Evolutionary conservation across 179 eudicot species (phyloP).

Genomic region (Nepenthes alata): DNA sequence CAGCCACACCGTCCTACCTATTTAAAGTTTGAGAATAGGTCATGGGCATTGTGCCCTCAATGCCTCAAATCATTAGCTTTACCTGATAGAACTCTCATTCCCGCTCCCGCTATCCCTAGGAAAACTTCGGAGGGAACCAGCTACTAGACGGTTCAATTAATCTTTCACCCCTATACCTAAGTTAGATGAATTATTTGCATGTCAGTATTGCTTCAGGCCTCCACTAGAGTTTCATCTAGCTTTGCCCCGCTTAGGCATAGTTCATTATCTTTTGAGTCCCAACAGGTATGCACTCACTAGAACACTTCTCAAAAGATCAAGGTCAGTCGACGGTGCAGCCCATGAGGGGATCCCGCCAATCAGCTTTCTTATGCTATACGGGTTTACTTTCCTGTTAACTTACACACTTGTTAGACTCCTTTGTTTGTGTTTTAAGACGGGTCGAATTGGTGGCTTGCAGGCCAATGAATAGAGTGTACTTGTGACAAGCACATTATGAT

Average conservation of each 20-base stretch:
- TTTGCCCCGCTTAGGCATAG: too few species aligned
- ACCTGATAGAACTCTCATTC: neutral
- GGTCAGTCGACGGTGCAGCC: neutral
- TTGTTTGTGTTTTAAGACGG: too few species aligned
- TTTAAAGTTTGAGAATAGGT: slow-evolving; percentile 2
- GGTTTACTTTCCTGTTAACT: neutral
- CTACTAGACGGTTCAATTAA: neutral
- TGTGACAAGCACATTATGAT: too few species aligned
- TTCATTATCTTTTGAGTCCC: too few species aligned
- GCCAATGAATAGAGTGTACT: too few species aligned
- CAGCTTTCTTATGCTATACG: neutral
- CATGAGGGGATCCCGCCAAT: neutral
- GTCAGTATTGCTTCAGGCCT: too few species aligned
- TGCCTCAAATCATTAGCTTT: slow-evolving; percentile 1
- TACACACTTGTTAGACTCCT: too few species aligned
- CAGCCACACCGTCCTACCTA: slow-evolving; percentile 3
- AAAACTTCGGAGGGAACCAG: neutral
- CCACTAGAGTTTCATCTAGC: too few species aligned
- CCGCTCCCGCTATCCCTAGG: neutral
- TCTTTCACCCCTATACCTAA: neutral
- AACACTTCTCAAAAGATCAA: neutral
- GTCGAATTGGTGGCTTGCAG: too few species aligned
- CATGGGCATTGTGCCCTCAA: neutral
- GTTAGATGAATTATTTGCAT: neutral
- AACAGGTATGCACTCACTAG: neutral